A percentile compares a stretch with the other conserved stretches of the same genome.
Evolutionary conservation across 345 rosid genomes (phyloP).

Genomic region (Arabidopsis thaliana): TAIR10.1 NC_003070.9:13123001-13123500

Average conservation of each 20-base stretch:
- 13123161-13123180: background rate
- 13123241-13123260: constrained; percentile 80
- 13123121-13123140: background rate
- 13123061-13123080: no score
- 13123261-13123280: constrained; percentile 71
- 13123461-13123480: constrained; percentile 80
- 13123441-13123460: constrained; percentile 80
- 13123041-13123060: no score
- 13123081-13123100: no score
- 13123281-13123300: constrained; percentile 71
- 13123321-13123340: constrained; percentile 81
- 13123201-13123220: constrained; percentile 80
- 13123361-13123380: constrained; percentile 79
- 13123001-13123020: no score
- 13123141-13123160: background rate
- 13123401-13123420: constrained; percentile 67
- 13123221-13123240: constrained; percentile 85
- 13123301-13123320: constrained; percentile 73
- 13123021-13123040: no score
- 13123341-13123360: constrained; percentile 75
- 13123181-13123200: constrained; percentile 11
- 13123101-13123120: background rate
- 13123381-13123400: constrained; percentile 72
- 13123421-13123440: constrained; percentile 75
- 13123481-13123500: constrained; percentile 71